phyloP scores from a whole-genome alignment of 768 basidiomycete species.

The Pilatotrama ljubarskyi region DNA sequence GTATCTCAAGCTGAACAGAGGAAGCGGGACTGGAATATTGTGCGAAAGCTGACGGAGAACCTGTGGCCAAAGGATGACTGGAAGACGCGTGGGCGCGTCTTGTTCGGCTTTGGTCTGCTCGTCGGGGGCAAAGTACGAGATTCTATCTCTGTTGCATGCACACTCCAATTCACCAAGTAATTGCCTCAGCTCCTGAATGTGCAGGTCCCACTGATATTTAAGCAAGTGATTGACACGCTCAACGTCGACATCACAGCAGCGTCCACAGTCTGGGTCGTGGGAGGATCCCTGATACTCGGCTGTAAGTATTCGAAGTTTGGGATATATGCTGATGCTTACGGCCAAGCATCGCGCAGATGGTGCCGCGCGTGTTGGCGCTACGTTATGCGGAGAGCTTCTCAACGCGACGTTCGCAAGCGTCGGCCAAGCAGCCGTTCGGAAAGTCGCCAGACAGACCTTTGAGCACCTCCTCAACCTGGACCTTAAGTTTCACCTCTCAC shows the following conservation, averaged over 20 bases:
- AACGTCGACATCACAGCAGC: slow-evolving; percentile 76
- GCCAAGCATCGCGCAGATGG: slow-evolving; percentile 60
- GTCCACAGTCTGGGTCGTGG: slow-evolving; percentile 87
- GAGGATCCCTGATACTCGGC: slow-evolving; percentile 86
- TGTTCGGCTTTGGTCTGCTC: slow-evolving; percentile 79
- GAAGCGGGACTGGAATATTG: slow-evolving; percentile 82
- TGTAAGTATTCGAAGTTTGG: slow-evolving; percentile 57
- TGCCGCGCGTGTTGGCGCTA: slow-evolving; percentile 84
- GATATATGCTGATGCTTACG: neutral
- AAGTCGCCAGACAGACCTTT: slow-evolving; percentile 94
- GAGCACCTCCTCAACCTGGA: slow-evolving; percentile 90
- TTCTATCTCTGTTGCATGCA: neutral
- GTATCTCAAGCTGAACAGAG: slow-evolving; percentile 49
- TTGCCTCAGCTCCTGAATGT: slow-evolving; percentile 79
- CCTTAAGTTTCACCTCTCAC: slow-evolving; percentile 85
- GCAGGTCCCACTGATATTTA: slow-evolving; percentile 97
- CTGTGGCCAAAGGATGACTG: slow-evolving; percentile 92
- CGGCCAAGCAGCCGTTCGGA: slow-evolving; percentile 90
- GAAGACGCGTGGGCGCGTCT: slow-evolving; percentile 77
- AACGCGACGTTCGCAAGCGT: slow-evolving; percentile 97
- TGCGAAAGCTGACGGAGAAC: slow-evolving; percentile 78
- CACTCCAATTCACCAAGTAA: neutral
- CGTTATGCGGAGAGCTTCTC: slow-evolving; percentile 86
- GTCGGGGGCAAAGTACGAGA: slow-evolving; percentile 78
- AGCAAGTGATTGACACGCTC: slow-evolving; percentile 83